Evolutionary conservation across 2,329 filamentous ascomycete genomes (phyloP), one percentile per base, ranked within the genome.

Genomic region (Monosporascus sp.): DNA sequence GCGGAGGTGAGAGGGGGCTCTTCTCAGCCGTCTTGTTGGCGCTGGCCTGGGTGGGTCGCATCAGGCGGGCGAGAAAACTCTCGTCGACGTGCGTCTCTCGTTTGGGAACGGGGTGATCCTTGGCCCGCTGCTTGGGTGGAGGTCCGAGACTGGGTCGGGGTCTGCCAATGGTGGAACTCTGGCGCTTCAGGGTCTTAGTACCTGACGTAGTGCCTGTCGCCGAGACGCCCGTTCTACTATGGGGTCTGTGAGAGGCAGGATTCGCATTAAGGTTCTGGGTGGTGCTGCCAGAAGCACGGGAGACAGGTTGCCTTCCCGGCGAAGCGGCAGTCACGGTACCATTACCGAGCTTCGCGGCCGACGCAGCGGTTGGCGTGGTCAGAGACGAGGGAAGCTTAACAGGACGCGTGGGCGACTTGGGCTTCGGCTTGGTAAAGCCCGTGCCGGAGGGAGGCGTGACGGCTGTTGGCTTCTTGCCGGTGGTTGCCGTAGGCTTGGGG

Each of bases 11-110:
- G 0, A 71, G 59, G 2, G 76, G 71, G 1, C 67, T 67, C 71
- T 88, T 90, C 5, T 89, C 86, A 3, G 81, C 74, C 0, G 81
- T 80, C 71, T 90, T 91, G 58, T 78, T 85, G 8, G 85, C 79
- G 5, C 85, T 90, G 46, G 82, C 76, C 45, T 86, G 81, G 0
- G 88, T 92, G 2, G 88, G 88, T 41, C 88, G 78, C 83, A 87
- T 91, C 88, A 92, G 91, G 50, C 88, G 82, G n/a, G 87, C 87
- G 26, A 92, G 73, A 70, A 92, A 92, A 16, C 83, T 72, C 59
- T 89, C 85, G 58, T 90, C 86, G 1, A 87, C 76, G 19, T 80
- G 79, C 47, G 75, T 76, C 26, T 80, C 74, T 56, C 77, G 75
- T 61, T 78, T 79, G 1, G 74, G 68, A 7, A 76, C 57, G 49